A percentile compares a stretch with the other conserved stretches of the same genome.
These are phyloP conservation scores for Ganoderma boninense DNA, from an alignment of 1,284 basidiomycete genomes.

Conservation along the genomic window DNA sequence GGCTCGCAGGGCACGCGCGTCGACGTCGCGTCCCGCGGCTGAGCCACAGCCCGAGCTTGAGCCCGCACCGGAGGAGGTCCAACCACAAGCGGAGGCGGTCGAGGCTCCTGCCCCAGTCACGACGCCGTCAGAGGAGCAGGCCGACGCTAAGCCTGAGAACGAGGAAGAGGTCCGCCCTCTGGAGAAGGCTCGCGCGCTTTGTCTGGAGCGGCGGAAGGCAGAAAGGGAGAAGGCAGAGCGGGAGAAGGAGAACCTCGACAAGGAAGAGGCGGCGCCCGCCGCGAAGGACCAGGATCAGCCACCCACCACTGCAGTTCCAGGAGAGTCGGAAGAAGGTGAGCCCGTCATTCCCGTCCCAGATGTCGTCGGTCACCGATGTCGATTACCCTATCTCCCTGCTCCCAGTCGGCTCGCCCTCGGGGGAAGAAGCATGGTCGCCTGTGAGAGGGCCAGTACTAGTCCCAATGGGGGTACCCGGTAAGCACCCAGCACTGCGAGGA, in stretches of 20 bases:
- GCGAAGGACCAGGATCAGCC: background rate
- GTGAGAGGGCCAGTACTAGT: background rate
- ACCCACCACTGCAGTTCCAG: background rate
- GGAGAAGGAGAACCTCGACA: background rate
- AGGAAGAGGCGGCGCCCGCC: background rate
- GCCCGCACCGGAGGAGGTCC: too few species aligned
- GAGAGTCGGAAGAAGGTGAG: background rate
- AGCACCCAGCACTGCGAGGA: background rate
- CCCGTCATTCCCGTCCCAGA: background rate
- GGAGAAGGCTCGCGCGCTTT: background rate
- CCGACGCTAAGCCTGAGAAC: background rate
- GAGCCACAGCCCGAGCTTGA: background rate
- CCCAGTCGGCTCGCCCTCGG: background rate
- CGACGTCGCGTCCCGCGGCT: background rate
- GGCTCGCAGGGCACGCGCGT: background rate
- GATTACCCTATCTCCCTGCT: background rate
- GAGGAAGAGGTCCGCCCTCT: slow-evolving; percentile 3
- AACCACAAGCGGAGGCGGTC: background rate
- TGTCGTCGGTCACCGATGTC: background rate
- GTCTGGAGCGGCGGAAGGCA: background rate
- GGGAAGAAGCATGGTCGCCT: background rate
- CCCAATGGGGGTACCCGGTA: background rate
- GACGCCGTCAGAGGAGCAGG: background rate
- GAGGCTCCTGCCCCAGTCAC: background rate
- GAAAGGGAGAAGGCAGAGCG: background rate